phyloP scores from a whole-genome alignment of 2,329 filamentous ascomycete genomes.

The Penicillium olsonii region DNA sequence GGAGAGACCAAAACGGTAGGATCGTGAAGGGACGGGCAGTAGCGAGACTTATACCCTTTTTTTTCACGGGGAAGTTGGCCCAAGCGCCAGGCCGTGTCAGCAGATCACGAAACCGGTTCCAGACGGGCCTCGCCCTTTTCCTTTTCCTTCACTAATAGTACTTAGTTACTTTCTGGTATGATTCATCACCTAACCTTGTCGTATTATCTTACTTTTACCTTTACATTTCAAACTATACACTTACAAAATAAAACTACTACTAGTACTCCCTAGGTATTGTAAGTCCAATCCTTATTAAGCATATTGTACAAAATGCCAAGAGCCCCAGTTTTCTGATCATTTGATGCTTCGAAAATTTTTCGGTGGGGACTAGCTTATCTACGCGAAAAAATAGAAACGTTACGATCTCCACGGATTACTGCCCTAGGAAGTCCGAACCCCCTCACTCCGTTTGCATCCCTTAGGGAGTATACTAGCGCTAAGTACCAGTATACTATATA shows the following conservation, averaged over 20 bases:
- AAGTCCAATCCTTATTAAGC: too few species aligned
- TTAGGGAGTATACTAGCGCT: too few species aligned
- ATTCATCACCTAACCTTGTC: too few species aligned
- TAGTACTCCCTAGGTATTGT: too few species aligned
- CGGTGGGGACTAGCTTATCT: slow-evolving; percentile 30
- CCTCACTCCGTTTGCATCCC: slow-evolving; percentile 15
- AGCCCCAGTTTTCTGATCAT: slow-evolving; percentile 24
- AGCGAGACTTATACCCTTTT: slow-evolving; percentile 17
- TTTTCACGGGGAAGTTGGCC: slow-evolving; percentile 13
- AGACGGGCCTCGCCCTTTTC: neutral
- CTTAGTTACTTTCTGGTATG: neutral
- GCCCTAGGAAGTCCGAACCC: slow-evolving; percentile 24
- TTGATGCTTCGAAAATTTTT: slow-evolving; percentile 30
- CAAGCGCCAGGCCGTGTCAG: slow-evolving; percentile 17
- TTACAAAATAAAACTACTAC: too few species aligned
- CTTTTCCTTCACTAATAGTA: neutral
- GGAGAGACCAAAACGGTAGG: neutral
- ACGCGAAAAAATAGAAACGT: slow-evolving; percentile 16
- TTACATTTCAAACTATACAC: neutral
- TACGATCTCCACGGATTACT: slow-evolving; percentile 30
- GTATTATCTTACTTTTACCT: neutral
- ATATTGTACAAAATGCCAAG: slow-evolving; percentile 3
- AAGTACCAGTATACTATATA: too few species aligned
- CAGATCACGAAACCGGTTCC: slow-evolving; percentile 18
- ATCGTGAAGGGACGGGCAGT: neutral